phyloP scores from a whole-genome alignment of 768 basidiomycete species.

The Coprinopsis marcescibilis region DNA sequence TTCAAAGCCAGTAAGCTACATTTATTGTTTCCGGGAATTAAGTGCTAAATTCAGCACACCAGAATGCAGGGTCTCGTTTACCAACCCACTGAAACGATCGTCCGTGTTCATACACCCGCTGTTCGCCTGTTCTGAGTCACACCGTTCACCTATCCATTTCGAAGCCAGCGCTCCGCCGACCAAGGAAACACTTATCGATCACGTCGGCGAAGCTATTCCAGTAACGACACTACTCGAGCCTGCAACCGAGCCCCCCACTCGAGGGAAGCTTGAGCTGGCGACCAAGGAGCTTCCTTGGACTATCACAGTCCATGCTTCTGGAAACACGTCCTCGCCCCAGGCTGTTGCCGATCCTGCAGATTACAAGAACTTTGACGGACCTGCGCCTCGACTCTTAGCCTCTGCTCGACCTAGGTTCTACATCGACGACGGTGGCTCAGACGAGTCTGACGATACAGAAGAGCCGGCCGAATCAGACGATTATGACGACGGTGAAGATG shows the following conservation, averaged over 20 bases:
- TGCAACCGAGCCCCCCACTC: constrained; percentile 57
- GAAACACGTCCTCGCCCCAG: constrained; percentile 10
- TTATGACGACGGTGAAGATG: constrained; percentile 1
- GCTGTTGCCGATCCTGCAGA: not conserved
- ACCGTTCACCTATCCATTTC: constrained; percentile 58
- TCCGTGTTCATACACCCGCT: constrained; percentile 59
- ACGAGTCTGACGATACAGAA: not conserved
- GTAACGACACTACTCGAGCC: constrained; percentile 52
- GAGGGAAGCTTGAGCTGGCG: constrained; percentile 39
- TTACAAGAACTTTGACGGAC: not conserved
- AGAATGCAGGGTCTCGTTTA: constrained; percentile 30
- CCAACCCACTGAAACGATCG: constrained; percentile 27
- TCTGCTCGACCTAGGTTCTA: not conserved
- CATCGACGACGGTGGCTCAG: not conserved
- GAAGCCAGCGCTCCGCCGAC: constrained; percentile 54
- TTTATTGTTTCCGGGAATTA: not conserved
- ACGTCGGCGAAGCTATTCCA: constrained; percentile 42
- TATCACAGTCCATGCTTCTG: constrained; percentile 34
- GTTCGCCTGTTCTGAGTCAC: constrained; percentile 42
- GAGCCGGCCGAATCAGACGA: not conserved
- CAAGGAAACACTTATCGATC: constrained; percentile 42
- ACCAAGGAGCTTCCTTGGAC: constrained; percentile 60
- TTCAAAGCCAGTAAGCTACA: constrained; percentile 1
- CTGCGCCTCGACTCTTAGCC: not conserved
- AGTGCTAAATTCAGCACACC: not conserved